Evolutionary conservation across 2,329 filamentous ascomycete species (phyloP).

Genomic region (Dryadomyces quercus-mongolicae): DNA sequence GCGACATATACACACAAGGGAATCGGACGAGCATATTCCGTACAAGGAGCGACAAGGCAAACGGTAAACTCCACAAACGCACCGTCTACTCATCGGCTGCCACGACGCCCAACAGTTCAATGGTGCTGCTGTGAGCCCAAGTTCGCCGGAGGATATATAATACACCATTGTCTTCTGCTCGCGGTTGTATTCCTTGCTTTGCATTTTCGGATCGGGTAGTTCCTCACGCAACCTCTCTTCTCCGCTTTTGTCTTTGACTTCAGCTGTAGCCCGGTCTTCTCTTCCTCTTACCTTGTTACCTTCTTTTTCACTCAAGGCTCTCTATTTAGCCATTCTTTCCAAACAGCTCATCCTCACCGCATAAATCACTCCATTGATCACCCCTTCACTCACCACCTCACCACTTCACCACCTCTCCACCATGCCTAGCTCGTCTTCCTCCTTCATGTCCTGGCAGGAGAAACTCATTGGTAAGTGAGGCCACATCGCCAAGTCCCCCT

Average conservation of each 20-base stretch:
- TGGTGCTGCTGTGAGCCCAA: slow-evolving; percentile 8
- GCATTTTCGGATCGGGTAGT: background rate
- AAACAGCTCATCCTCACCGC: background rate
- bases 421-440: slow-evolving; percentile 8
- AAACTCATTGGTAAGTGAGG: slow-evolving; percentile 20
- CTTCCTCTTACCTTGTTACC: background rate
- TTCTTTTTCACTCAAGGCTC: background rate
- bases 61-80: background rate
- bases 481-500: background rate
- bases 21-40: slow-evolving; percentile 1
- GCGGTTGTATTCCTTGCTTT: background rate
- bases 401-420: background rate
- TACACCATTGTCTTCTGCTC: slow-evolving; percentile 3
- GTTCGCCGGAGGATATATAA: slow-evolving; percentile 8
- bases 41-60: slow-evolving; percentile 1
- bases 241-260: background rate
- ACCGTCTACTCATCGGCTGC: slow-evolving; percentile 8
- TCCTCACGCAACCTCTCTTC: background rate
- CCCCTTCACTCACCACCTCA: background rate
- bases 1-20: slow-evolving; percentile 1
- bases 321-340: background rate
- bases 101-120: slow-evolving; percentile 8
- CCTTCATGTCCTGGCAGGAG: slow-evolving; percentile 19
- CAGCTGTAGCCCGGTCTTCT: background rate
- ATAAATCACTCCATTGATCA: background rate